Base-by-base conservation (phyloP, 345 rosid genomes). In the Tarenaya hassleriana region DNA sequence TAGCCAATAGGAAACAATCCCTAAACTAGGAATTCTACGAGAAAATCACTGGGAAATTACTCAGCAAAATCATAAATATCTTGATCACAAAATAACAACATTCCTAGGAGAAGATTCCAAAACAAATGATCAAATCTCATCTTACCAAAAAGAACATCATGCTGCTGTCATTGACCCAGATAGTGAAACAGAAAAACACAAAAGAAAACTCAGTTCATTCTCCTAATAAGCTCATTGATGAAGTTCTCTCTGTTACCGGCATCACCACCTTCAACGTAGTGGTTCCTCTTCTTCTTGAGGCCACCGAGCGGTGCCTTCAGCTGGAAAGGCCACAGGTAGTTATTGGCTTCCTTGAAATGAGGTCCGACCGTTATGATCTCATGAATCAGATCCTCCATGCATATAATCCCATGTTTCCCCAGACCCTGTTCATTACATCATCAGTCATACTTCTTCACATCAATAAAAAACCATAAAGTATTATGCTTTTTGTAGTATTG, bases 261-360 rank as follows among this genome's bases (percentile, higher is more conserved):
- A 66, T 90, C 97, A 34, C 96, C 98, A 0, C 98, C 98, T 70
- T 91, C 97, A 0, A 91, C 96, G 35, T 91, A 91, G 70, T 91
- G 98, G 58, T 87, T 86, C 51, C 98, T 82, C 78, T 84, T 87
- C 82, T 82, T 87, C 76, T 86, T 75, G 41, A 90, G 41, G 55
- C 96, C 97, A 21, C 94, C 86, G 41, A 77, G 64, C 0, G 97
- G 97, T 4, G 98, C 96, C 77, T 80, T 91, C 6, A 91, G 87
- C 79, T 91, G 78, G 71, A 91, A 91, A 5, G 96, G 96, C 98
- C 96, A 91, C 10, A 87, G 55, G 71, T 82, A 91, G 82, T 84
- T 66, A 77, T 82, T 47, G 80, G 96, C 96, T 64, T 91, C 87
- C 78, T 87, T 91, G 70, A 91, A 91, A 52, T 87, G 95, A 29